Evolutionary conservation across 2,329 filamentous ascomycete genomes (phyloP).

Genomic region (Paecilomyces sp.): DNA sequence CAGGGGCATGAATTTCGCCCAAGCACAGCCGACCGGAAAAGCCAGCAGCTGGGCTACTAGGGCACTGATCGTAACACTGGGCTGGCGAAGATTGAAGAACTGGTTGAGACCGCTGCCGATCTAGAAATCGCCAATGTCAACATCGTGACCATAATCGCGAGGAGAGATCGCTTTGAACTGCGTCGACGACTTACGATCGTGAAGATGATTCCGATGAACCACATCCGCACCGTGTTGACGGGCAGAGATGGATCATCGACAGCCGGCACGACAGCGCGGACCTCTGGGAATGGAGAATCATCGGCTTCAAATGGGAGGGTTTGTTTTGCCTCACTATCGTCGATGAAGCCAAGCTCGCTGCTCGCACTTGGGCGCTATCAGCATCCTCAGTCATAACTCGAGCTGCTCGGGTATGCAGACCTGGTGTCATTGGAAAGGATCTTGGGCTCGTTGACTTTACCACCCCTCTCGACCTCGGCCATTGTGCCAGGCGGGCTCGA

Average conservation of each 20-base stretch:
- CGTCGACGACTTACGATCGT: constrained; percentile 21
- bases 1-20: constrained; percentile 31
- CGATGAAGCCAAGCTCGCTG: constrained; percentile 17
- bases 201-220: constrained; percentile 30
- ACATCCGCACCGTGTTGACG: constrained; percentile 29
- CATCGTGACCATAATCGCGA: neutral
- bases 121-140: constrained; percentile 8
- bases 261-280: constrained; percentile 28
- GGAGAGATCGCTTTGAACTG: neutral
- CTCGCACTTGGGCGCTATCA: neutral
- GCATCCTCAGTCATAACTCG: neutral
- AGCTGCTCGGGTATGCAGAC: neutral
- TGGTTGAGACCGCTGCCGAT: constrained; percentile 31
- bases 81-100: constrained; percentile 31
- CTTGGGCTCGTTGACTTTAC: neutral
- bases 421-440: neutral
- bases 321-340: constrained; percentile 23
- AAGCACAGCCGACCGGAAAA: constrained; percentile 36
- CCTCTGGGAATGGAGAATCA: constrained; percentile 32
- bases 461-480: neutral
- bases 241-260: constrained; percentile 24
- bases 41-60: constrained; percentile 38
- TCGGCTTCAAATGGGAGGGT: constrained; percentile 28
- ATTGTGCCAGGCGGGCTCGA: neutral
- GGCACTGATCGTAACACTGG: constrained; percentile 31